Evolutionary conservation across 1,139 yeast species (phyloP).

Genomic region (Wickerhamomyces sp.): DNA sequence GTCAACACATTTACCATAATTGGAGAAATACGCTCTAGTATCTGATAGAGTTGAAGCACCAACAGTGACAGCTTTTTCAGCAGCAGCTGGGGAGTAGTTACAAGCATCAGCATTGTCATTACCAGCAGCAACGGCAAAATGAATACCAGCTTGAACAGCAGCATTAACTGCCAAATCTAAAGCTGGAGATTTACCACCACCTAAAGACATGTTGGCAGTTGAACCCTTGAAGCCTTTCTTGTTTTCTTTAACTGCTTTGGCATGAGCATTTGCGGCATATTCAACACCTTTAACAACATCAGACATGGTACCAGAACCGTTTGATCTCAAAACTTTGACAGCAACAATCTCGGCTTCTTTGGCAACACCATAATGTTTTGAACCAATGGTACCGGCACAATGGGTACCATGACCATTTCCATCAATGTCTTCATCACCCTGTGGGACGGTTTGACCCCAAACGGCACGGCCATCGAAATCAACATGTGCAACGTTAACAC

Average conservation of each 20-base stretch:
- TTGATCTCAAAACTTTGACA: conserved; percentile 69
- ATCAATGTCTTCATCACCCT: conserved; percentile 76
- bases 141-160: conserved; percentile 74
- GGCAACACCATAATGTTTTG: conserved; percentile 72
- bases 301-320: conserved; percentile 77
- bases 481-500: conserved; percentile 72
- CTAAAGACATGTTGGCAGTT: conserved; percentile 85
- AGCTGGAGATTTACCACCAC: conserved; percentile 82
- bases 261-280: conserved; percentile 64
- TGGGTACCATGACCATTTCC: conserved; percentile 92
- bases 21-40: conserved; percentile 73
- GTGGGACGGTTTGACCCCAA: conserved; percentile 92
- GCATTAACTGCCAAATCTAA: conserved; percentile 81
- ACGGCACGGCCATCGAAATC: conserved; percentile 89
- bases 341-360: conserved; percentile 72
- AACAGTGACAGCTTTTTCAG: conserved; percentile 70
- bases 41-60: conserved; percentile 80
- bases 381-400: conserved; percentile 82
- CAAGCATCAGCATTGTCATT: conserved; percentile 84
- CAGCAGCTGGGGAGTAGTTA: conserved; percentile 77
- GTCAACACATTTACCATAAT: conserved; percentile 82
- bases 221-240: conserved; percentile 76
- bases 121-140: conserved; percentile 88
- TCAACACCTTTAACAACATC: conserved; percentile 82
- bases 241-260: conserved; percentile 47